A percentile compares a stretch with the other conserved stretches of the same genome.
Evolutionary conservation across 306 rosid genomes (phyloP).

Genomic region (Spatholobus suberectus): DNA sequence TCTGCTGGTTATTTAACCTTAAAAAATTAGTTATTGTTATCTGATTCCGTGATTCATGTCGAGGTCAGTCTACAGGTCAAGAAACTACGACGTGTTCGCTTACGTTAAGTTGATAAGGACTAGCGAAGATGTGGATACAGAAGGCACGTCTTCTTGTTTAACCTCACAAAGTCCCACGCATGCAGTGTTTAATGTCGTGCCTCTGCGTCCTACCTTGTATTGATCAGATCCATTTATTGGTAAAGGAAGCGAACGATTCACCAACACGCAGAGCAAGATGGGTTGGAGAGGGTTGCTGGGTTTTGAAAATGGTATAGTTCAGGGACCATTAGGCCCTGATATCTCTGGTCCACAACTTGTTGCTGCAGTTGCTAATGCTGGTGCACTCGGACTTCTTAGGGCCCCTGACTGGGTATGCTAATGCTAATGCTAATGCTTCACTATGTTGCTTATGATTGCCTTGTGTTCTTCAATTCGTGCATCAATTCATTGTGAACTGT

Average conservation of each 20-base stretch:
- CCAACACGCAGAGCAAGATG: conserved; percentile 20
- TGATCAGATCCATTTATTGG: not conserved
- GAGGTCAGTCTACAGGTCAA: not conserved
- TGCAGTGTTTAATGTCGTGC: not conserved
- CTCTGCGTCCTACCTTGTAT: too few relatives aligned
- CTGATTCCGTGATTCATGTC: too few relatives aligned
- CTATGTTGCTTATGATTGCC: not conserved
- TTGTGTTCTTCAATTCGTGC: not conserved
- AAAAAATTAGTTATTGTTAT: not conserved
- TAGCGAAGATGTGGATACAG: not conserved
- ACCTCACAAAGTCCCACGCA: not conserved
- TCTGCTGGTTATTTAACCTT: too few relatives aligned
- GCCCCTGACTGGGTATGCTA: conserved; percentile 72
- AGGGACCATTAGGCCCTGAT: conserved; percentile 84
- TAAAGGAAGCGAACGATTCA: not conserved
- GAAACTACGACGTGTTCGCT: not conserved
- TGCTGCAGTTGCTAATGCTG: conserved; percentile 85
- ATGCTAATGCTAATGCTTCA: not conserved
- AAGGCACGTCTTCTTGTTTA: not conserved
- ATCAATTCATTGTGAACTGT: not conserved
- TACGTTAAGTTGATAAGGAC: not conserved
- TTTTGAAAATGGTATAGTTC: conserved; percentile 73
- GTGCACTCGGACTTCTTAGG: conserved; percentile 73
- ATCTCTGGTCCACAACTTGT: conserved; percentile 81
- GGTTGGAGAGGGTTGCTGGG: conserved; percentile 78